Conservation (phyloP, 225 moss, liverwort and hornwort genomes). For the Sphagnum contortum region DNA sequence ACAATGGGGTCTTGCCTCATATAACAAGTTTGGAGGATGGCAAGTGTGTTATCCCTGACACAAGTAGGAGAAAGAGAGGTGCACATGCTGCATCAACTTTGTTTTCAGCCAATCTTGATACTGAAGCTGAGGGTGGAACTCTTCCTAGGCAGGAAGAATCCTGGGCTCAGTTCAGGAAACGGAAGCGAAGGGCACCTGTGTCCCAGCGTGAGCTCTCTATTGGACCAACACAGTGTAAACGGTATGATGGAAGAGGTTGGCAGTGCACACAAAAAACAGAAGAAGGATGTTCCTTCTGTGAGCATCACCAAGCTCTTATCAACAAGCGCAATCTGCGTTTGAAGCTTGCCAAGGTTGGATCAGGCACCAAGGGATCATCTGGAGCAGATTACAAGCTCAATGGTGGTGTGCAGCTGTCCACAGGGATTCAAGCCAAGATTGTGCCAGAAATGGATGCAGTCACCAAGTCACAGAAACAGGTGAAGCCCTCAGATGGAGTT, state of each 20-base stretch:
- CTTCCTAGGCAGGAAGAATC: not conserved
- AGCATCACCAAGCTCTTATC: slow-evolving; percentile 90
- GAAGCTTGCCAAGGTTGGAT: slow-evolving; percentile 35
- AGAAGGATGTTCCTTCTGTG: slow-evolving; percentile 79
- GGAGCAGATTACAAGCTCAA: too few relatives aligned
- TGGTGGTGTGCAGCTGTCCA: too few relatives aligned
- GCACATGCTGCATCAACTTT: not conserved
- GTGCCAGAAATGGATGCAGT: too few relatives aligned
- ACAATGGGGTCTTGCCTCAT: slow-evolving; percentile 6
- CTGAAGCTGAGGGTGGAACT: slow-evolving; percentile 3
- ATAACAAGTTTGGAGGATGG: slow-evolving; percentile 9
- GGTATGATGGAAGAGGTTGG: slow-evolving; percentile 91
- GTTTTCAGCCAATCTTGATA: slow-evolving; percentile 3
- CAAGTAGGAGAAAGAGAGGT: slow-evolving; percentile 15
- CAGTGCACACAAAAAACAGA: slow-evolving; percentile 71
- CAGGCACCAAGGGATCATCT: too few relatives aligned
- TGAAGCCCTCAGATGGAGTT: too few relatives aligned
- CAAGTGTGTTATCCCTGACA: slow-evolving; percentile 4
- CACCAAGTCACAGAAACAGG: too few relatives aligned
- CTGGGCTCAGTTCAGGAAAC: slow-evolving; percentile 26
- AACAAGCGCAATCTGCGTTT: slow-evolving; percentile 78
- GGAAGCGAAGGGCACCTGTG: slow-evolving; percentile 34
- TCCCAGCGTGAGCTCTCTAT: slow-evolving; percentile 50
- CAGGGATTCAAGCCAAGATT: too few relatives aligned
- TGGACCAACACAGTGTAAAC: slow-evolving; percentile 68